Evolutionary conservation across 345 rosid genomes (phyloP).

Genomic region (Psidium guajava): DNA sequence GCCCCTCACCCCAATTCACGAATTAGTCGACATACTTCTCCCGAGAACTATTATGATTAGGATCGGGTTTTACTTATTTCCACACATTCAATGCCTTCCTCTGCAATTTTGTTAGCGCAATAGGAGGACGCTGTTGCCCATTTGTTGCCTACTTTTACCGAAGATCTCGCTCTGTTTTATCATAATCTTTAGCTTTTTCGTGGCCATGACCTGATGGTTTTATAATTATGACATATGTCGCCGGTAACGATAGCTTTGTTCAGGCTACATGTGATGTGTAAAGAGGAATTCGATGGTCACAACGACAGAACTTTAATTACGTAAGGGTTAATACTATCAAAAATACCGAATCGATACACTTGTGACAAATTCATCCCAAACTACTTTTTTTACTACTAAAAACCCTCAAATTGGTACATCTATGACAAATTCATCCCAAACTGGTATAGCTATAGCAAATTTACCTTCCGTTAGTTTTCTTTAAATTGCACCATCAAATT

Average conservation of each 20-base stretch:
- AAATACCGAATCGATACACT: too few relatives aligned
- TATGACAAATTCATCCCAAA: too few relatives aligned
- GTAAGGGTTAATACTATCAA: too few relatives aligned
- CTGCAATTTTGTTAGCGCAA: neutral
- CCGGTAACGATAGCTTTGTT: neutral
- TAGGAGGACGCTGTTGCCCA: accelerated
- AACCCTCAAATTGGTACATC: too few relatives aligned
- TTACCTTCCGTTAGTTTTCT: too few relatives aligned
- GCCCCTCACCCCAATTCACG: too few relatives aligned
- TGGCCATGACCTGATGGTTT: neutral
- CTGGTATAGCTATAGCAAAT: too few relatives aligned
- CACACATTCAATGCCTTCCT: neutral
- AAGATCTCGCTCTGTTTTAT: neutral
- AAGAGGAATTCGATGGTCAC: neutral
- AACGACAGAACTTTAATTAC: too few relatives aligned
- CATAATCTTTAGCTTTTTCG: neutral
- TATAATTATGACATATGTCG: neutral
- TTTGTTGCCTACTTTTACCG: neutral
- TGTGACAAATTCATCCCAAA: too few relatives aligned
- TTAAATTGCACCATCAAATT: too few relatives aligned
- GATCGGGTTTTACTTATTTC: too few relatives aligned
- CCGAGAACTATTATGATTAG: neutral
- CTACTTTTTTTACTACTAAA: too few relatives aligned
- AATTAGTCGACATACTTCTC: neutral
- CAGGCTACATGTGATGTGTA: neutral